Percentiles rank a stretch among this genome's conserved stretches.
Evolutionary conservation across 768 basidiomycete species (phyloP).

Genomic region (Jaapia argillacea): DNA sequence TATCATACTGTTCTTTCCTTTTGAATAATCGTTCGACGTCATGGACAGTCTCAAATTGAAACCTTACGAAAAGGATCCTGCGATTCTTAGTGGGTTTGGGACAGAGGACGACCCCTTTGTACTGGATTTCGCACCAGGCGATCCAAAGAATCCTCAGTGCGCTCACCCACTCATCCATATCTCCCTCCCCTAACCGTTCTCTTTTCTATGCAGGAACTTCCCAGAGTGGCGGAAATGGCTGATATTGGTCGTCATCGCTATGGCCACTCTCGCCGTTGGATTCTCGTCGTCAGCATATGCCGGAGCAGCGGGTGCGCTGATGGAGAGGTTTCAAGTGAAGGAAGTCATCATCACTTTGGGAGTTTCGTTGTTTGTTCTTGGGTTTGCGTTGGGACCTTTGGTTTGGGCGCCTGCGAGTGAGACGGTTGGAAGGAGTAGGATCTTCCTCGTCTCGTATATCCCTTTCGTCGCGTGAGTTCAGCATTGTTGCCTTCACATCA

Average conservation of each 20-base stretch:
- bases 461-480: background rate
- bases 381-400: background rate
- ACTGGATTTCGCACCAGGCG: background rate
- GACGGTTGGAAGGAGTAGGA: background rate
- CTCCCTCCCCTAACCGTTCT: background rate
- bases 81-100: no score
- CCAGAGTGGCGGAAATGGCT: background rate
- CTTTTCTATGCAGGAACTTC: background rate
- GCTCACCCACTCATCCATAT: background rate
- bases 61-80: no score
- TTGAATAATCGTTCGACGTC: no score
- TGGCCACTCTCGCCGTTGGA: background rate
- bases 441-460: background rate
- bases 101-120: background rate
- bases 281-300: background rate
- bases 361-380: background rate
- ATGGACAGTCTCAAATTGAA: no score
- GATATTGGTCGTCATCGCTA: background rate
- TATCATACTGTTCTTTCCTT: no score
- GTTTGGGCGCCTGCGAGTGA: background rate
- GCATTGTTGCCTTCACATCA: background rate
- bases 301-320: background rate
- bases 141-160: background rate
- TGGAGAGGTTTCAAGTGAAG: background rate
- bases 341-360: background rate